These are phyloP conservation scores for Sporobolomyces phaffii DNA, from an alignment of 768 basidiomycete genomes.

Conservation along the genomic window DNA sequence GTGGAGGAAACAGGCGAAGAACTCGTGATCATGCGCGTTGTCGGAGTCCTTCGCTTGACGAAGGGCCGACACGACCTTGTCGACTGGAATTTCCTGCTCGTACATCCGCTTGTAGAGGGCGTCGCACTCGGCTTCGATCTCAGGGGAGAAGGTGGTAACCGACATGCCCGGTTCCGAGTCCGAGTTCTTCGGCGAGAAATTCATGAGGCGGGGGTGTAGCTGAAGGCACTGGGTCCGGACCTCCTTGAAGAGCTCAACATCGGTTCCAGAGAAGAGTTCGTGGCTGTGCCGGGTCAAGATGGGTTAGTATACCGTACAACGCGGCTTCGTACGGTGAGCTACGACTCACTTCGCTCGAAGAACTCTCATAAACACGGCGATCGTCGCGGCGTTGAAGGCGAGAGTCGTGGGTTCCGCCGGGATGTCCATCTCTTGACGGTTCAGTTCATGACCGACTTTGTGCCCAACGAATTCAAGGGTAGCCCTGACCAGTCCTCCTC, in stretches of 20 bases:
- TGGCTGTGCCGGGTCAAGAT: constrained; percentile 55
- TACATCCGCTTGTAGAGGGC: constrained; percentile 98
- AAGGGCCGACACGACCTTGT: constrained; percentile 84
- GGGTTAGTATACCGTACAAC: too few relatives aligned
- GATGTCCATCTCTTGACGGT: constrained; percentile 58
- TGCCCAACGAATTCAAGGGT: constrained; percentile 81
- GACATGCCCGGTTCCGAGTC: constrained; percentile 86
- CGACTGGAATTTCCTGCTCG: constrained; percentile 85
- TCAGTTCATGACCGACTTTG: constrained; percentile 86
- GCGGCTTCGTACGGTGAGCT: too few relatives aligned
- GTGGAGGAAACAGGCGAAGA: constrained; percentile 99
- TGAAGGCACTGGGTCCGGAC: constrained; percentile 88
- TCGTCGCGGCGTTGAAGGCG: constrained; percentile 76
- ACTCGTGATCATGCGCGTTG: constrained; percentile 80
- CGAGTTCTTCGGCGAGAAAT: constrained; percentile 62
- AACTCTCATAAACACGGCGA: constrained; percentile 84
- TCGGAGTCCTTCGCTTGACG: constrained; percentile 76
- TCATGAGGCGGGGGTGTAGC: constrained; percentile 93
- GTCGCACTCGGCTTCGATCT: constrained; percentile 89
- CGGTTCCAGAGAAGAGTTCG: constrained; percentile 65
- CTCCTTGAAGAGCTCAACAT: constrained; percentile 80
- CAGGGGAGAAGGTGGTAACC: constrained; percentile 77
- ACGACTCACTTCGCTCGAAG: constrained; percentile 73
- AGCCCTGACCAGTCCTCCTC: constrained; percentile 76
- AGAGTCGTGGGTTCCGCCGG: constrained; percentile 73